Evolutionary conservation across 108 stramenopile genomes (phyloP).

Genomic region (Epipyxis sp.): DNA sequence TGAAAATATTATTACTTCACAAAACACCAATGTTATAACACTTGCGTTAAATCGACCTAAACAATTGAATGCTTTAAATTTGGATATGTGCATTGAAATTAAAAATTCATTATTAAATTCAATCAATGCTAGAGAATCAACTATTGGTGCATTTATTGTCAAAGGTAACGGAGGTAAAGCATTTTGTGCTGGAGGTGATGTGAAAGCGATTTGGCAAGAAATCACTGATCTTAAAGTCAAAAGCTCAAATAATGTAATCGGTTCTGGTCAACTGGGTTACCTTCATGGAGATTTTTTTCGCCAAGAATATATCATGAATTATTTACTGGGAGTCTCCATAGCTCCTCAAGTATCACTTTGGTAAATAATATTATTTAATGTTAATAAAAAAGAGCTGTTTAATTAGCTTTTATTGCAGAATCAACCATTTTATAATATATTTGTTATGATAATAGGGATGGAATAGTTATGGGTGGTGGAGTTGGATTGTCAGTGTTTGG

Average conservation of each 20-base stretch:
- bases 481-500: constrained; percentile 89
- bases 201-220: constrained; percentile 35
- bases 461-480: constrained; percentile 97
- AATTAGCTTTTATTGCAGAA: too few relatives aligned
- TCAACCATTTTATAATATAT: too few relatives aligned
- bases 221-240: constrained; percentile 56
- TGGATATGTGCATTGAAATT: constrained; percentile 36
- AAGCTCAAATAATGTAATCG: neutral
- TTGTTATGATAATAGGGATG: too few relatives aligned
- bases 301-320: constrained; percentile 80
- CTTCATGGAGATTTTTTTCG: constrained; percentile 66
- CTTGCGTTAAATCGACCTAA: constrained; percentile 47
- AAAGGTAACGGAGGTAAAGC: constrained; percentile 45
- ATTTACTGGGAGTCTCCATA: constrained; percentile 53
- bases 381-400: too few relatives aligned
- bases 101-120: neutral
- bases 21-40: neutral
- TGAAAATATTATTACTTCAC: too few relatives aligned
- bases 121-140: neutral
- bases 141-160: constrained; percentile 17
- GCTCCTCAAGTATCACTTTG: constrained; percentile 77
- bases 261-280: neutral
- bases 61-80: constrained; percentile 43
- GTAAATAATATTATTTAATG: too few relatives aligned
- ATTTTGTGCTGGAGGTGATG: constrained; percentile 94